Evolutionary conservation across 768 basidiomycete genomes (phyloP).

Genomic region (Clathrus columnatus): DNA sequence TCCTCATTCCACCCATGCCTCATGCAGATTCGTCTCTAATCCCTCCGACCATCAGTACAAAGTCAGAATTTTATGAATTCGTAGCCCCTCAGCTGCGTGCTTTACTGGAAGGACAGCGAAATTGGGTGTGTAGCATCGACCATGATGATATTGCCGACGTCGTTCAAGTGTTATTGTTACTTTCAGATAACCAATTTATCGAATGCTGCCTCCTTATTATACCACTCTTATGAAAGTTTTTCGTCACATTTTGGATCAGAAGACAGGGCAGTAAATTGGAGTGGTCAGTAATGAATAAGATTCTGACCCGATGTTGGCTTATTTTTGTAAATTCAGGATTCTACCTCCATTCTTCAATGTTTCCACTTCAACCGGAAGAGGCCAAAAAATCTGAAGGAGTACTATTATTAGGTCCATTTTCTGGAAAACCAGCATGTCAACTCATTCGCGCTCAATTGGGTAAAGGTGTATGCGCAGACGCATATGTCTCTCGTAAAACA

Average conservation of each 20-base stretch:
- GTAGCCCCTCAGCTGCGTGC: constrained; percentile 52
- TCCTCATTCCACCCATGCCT: constrained; percentile 41
- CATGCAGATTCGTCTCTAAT: constrained; percentile 76
- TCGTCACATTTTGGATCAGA: constrained; percentile 51
- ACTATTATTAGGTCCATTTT: constrained; percentile 76
- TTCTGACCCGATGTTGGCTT: constrained; percentile 11
- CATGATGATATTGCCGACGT: neutral
- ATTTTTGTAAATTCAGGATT: constrained; percentile 49
- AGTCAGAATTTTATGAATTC: constrained; percentile 74
- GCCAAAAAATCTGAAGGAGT: constrained; percentile 18
- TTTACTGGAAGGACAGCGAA: constrained; percentile 57
- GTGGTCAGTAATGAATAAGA: constrained; percentile 49
- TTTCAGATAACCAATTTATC: constrained; percentile 76
- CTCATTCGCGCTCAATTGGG: constrained; percentile 54
- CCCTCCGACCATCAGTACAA: constrained; percentile 61
- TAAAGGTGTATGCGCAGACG: constrained; percentile 78
- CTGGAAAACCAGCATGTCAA: constrained; percentile 88
- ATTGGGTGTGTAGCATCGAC: constrained; percentile 69
- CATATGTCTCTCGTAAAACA: constrained; percentile 48
- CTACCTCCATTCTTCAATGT: constrained; percentile 62
- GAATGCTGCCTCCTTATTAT: constrained; percentile 76
- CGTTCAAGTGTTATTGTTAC: neutral
- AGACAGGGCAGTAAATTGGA: constrained; percentile 80
- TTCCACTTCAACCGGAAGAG: constrained; percentile 36
- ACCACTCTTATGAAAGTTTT: constrained; percentile 66